Base-by-base conservation (phyloP, 805 yeast genomes). In the Ogataea populi-albae region DNA sequence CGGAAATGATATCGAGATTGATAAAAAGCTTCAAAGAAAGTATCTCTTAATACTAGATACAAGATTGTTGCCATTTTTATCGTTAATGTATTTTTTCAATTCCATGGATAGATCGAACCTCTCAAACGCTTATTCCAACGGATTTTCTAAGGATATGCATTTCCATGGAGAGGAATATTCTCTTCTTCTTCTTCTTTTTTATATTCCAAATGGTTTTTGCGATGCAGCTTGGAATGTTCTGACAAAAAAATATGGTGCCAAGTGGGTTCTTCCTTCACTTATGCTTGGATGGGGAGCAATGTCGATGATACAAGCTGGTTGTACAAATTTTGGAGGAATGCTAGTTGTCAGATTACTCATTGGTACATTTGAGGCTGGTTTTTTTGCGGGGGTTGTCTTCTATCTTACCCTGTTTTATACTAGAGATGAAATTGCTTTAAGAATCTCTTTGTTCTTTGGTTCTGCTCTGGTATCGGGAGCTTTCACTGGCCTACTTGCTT, bases 91-190 rank as follows among this genome's bases (percentile, higher is more conserved):
- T 41, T 68, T 69, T 39, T 58, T 68, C 35, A 65, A 65, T 35
- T 67, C 68, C 38, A 51, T 69, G 46, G 75, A 69, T 48, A 49
- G 75, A 33, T 67, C 68, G 40, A 68, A 66, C 40, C 61, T 69
- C 38, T 71, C 71, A 6, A 59, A 66, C 39, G 73, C 73, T 2
- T 54, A 69, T 38, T 55, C 67, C 22, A 71, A 69, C 32, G 71
- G 70, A 11, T 49, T 69, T 36, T 68, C 65, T 43, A 52, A 54
- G 11, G 73, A 67, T 38, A 50, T 69, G 39, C 54, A 57, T 5
- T 58, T 69, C 32, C 36, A 43, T 5, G 71, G 71, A 9, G 46
- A 49, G 32, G 62, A 69, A 45, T 69, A 67, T 40, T 69, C 69
- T 38, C 58, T 64, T 11, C 57, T 61, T 54, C 60, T 65, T 28